These are phyloP conservation scores for Artemisia annua DNA, from an alignment of 129 eudicot species.

Conservation along the genomic window DNA sequence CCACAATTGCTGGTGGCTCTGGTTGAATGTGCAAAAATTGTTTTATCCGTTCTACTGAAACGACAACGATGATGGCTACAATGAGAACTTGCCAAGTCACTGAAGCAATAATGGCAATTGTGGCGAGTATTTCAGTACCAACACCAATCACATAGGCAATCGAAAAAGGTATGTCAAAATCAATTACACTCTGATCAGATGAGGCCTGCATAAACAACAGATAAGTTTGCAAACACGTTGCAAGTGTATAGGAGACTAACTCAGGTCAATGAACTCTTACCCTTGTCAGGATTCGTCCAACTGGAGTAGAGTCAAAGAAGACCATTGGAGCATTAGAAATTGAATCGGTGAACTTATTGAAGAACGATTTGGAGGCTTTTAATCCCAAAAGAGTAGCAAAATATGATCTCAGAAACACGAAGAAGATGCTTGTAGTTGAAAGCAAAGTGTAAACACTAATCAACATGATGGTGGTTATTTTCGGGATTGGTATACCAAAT, in stretches of 20 bases:
- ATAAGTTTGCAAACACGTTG: too few species aligned
- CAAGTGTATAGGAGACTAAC: too few species aligned
- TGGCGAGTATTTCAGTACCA: too few species aligned
- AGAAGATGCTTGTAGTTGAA: conserved; percentile 43
- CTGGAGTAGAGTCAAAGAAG: conserved; percentile 80
- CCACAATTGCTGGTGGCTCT: too few species aligned
- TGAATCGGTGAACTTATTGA: conserved; percentile 42
- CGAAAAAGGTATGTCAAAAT: too few species aligned
- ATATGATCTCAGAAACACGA: conserved; percentile 45
- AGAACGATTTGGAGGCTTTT: conserved; percentile 61
- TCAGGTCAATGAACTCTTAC: conserved; percentile 32
- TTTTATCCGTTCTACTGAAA: conserved; percentile 49
- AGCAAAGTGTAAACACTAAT: conserved; percentile 48
- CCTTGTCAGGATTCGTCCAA: conserved; percentile 69
- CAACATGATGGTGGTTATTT: conserved; percentile 39
- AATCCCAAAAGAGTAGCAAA: conserved; percentile 59
- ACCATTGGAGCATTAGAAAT: conserved; percentile 65
- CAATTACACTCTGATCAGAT: too few species aligned
- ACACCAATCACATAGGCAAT: too few species aligned
- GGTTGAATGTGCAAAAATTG: too few species aligned
- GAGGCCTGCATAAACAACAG: too few species aligned
- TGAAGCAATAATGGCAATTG: too few species aligned
- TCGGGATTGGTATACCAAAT: conserved; percentile 46
- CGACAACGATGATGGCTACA: background rate
- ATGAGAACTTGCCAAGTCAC: too few species aligned